Evolutionary conservation across 2,329 filamentous ascomycete species (phyloP), one percentile per base, ranked within the genome.

Genomic region (Pseudogymnoascus sp.): DNA sequence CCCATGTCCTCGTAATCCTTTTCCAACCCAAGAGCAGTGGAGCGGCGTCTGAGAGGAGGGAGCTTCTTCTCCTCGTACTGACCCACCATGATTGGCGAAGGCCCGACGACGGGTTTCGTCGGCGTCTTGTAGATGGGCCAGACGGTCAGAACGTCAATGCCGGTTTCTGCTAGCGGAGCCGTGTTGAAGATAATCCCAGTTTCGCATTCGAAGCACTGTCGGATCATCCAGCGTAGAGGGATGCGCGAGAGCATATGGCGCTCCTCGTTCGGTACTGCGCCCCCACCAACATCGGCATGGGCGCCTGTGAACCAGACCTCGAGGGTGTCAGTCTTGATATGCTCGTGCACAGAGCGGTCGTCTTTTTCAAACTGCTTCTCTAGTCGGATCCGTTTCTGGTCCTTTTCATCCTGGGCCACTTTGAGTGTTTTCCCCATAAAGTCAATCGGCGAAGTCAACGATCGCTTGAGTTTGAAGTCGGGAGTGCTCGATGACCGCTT

Each of bases 161-260:
- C 77, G 18, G 72, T 70, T 59, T 78, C 76, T 16, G 76, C 76
- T 1, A 80, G 73, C 2, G 68, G 66, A 5, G 72, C 71, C 0
- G 75, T 73, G 40, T 74, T 71, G 71, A 79, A 79, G 16, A 78
- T 66, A 37, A 80, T 79, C 1, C 77, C 77, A 0, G 78, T 79
- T 60, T 79, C 69, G 69, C 77, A 79, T 65, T 78, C 76, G 66
- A 80, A 80, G 63, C 75, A 77, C 66, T 80, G 77, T 18, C 77
- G 72, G 9, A 80, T 72, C 78, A 80, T 80, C 78, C 78, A 80
- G 2, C 77, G 74, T 2, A 80, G 71, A 4, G 78, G 77, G 12
- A 79, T 79, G 2, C 75, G 75, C 3, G 77, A 73, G 7, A 80
- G 73, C 67, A 76, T 77, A 63, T 79, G 77, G 1, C 77, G 72